Evolutionary conservation across 352 stramenopile species (phyloP), one percentile per base, ranked within the genome.

Genomic region (Phytopythium chamaehyphon): DNA sequence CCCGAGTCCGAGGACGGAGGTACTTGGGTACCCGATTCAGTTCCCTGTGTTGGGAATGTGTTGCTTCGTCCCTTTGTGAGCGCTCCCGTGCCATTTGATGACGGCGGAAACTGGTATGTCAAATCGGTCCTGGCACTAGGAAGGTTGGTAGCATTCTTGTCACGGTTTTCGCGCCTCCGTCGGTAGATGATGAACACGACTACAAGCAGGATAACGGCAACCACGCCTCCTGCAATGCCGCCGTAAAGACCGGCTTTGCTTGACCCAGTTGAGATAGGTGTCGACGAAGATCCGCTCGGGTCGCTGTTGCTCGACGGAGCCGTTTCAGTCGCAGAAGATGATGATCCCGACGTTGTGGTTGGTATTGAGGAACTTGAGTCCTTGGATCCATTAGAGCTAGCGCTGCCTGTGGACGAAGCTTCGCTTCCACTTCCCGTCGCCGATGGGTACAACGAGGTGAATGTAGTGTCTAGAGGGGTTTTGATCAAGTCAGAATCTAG

Each of bases 141-240:
- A 5, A 2, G 15, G 19, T 37, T 28, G 7, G 22, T 16, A n/a
- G n/a, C n/a, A 1, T 10, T 8, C 28, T 40, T 52, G 46, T 31
- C 33, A 7, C 35, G 33, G 19, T 28, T 16, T 6, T 18, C 45
- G 6, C 35, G 60, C 15, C 61, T 60, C 40, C 55, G 61, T 40
- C 58, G 57, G 48, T 63, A 66, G 18, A 71, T 0, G 53, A 70
- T 40, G 24, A 71, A 70, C 1, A 49, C 64, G 14, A 74, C 22
- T 24, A 57, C 55, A 18, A 54, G 35, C 42, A 65, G 48, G 4
- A 61, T 19, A 10, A 69, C 31, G 16, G 60, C 55, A 11, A 59
- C 48, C n/a, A 54, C 39, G n/a, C 37, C 64, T 31, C 47, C 61
- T 37, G 40, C 60, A 21, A 62, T 57, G 0, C 55, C 56, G 11